Evolutionary conservation across 306 rosid species (phyloP).

Genomic region (Vigna nakashimae): DNA sequence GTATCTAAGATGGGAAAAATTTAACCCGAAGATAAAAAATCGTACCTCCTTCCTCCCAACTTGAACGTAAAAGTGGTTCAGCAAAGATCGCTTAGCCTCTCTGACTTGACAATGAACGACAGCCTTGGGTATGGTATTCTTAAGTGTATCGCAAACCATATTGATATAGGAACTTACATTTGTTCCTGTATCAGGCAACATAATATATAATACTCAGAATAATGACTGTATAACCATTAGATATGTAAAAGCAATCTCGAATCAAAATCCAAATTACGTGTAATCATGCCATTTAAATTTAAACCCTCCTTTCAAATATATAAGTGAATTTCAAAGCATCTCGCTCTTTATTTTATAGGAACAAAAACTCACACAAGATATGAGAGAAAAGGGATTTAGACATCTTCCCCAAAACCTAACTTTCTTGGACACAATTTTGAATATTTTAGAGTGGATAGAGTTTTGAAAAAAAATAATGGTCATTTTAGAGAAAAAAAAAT

Average conservation of each 20-base stretch:
- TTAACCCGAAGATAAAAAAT: conserved; percentile 30
- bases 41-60: conserved; percentile 92
- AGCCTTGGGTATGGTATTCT: conserved; percentile 93
- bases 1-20: conserved; percentile 15
- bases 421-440: neutral
- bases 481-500: neutral
- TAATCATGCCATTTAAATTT: conserved; percentile 18
- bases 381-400: neutral
- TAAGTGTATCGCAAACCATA: conserved; percentile 89
- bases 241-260: conserved; percentile 36
- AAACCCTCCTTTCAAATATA: conserved; percentile 6
- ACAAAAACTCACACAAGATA: neutral
- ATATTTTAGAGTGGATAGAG: neutral
- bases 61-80: conserved; percentile 78
- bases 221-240: conserved; percentile 3
- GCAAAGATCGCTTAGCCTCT: conserved; percentile 95
- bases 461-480: neutral
- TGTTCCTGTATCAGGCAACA: conserved; percentile 69
- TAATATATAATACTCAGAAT: conserved; percentile 20
- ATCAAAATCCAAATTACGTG: conserved; percentile 27
- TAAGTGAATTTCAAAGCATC: neutral
- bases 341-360: neutral
- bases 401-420: neutral
- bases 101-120: conserved; percentile 99
- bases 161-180: conserved; percentile 85